A percentile compares a stretch with the other conserved stretches of the same genome.
Evolutionary conservation across 1,139 yeast species (phyloP).

Genomic region (Nematodospora anomalae): DNA sequence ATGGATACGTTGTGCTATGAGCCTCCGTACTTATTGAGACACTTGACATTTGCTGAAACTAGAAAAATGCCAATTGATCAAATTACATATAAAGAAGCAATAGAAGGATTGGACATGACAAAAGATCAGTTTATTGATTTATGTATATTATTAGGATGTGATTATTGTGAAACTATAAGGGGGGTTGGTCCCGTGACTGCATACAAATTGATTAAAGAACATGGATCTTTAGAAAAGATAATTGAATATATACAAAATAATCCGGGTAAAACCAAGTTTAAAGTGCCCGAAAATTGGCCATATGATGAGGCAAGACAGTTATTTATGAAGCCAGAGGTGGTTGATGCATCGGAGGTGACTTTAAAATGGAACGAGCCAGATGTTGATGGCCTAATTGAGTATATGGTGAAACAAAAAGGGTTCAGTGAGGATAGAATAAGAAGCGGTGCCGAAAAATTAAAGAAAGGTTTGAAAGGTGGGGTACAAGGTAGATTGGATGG

Average conservation of each 20-base stretch:
- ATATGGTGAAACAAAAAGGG: constrained; percentile 75
- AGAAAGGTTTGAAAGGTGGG: constrained; percentile 80
- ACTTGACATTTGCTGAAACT: constrained; percentile 91
- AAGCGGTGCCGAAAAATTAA: constrained; percentile 81
- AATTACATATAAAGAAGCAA: constrained; percentile 63
- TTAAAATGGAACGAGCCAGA: constrained; percentile 81
- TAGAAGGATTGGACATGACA: constrained; percentile 74
- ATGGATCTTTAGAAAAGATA: constrained; percentile 75
- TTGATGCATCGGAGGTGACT: constrained; percentile 56
- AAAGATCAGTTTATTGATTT: constrained; percentile 79
- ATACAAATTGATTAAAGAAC: constrained; percentile 80
- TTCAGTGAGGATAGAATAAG: constrained; percentile 90
- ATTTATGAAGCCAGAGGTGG: constrained; percentile 79
- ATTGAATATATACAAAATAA: constrained; percentile 60
- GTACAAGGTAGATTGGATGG: constrained; percentile 93
- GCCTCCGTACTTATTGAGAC: constrained; percentile 80
- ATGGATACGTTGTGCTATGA: constrained; percentile 96
- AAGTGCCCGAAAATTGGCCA: constrained; percentile 95
- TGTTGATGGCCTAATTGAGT: constrained; percentile 69
- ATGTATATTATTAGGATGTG: constrained; percentile 93
- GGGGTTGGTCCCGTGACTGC: constrained; percentile 98
- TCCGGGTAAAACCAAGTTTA: constrained; percentile 67
- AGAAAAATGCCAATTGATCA: constrained; percentile 91
- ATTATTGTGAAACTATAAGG: constrained; percentile 90
- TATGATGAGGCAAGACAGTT: constrained; percentile 83